Evolutionary conservation across 2,329 filamentous ascomycete genomes (phyloP), one percentile per base, ranked within the genome.

Genomic region (Zasmidium angulare): DNA sequence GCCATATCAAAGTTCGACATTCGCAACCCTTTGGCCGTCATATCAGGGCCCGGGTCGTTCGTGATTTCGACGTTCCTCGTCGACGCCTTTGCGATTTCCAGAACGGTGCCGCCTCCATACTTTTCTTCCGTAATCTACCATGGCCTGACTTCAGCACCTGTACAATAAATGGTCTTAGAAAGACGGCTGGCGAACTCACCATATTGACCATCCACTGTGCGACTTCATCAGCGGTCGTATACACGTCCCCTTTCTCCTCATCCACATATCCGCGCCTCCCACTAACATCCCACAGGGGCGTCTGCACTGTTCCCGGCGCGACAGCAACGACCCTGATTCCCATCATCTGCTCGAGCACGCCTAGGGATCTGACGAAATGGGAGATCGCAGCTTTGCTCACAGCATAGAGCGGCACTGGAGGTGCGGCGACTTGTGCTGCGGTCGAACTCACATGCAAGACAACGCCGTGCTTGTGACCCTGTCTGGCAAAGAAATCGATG

Each of bases 281-380:
- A 17, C 36, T 19, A 43, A 4, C 12, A 43, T 43, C 36, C 36
- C 36, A 29, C 26, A 29, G 11, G 11, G 26, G 26, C 36, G 84
- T 86, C 63, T 81, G 82, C 63, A 86, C 82, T 1, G 84, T 71
- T 0, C 83, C 84, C 0, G 84, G 84, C n/a, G 82, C 82, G 1
- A 86, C 82, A 6, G 78, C 82, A 12, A 82, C 84, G 12, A 86
- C 81, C 1, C 83, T 74, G 53, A 86, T 82, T 0, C 80, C 80
- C 26, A 80, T 66, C 1, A 65, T 66, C 17, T 56, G 50, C 23
- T 84, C 82, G 3, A 86, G 74, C 1, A 73, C 68, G 0, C 72
- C 78, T 19, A 86, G 67, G 3, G 75, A 76, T 55, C 82, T 77
- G 2, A 84, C 74, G 65, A 74, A 79, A 14, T 74, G 75, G 26